Base-by-base conservation (phyloP, 257 asterid genomes). In the Craterostigma plantagineum region DNA sequence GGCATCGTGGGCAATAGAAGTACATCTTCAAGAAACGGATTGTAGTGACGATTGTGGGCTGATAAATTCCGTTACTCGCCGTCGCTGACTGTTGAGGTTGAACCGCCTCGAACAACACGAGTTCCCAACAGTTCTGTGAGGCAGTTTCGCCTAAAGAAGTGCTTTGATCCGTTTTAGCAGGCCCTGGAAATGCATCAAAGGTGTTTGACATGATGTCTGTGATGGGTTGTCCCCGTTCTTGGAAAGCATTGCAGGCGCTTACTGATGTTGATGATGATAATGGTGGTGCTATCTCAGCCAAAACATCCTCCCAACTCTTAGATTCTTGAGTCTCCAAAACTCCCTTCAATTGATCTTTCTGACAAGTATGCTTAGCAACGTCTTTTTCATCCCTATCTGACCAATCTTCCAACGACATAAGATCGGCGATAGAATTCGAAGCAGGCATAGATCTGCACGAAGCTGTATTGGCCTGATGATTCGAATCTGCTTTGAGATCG, bases 1-100 rank as follows among this genome's bases (percentile, higher is more conserved):
- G 53, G 41, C 15, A 4, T 34, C 11, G 11, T 43, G 11, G 49
- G 18, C 7, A 30, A 35, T 12, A 50, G 50, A 5, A 44, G 17
- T 16, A 53, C 17, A 23, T 67, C 69, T 42, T 63, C 65, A 4
- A 74, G 59, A 48, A 75, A 71, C 2, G 85, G 80, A 18, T 75
- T 75, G 40, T 70, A 74, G 34, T 50, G 54, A 40, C 16, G 16
- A 14, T 14, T 40, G 13, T 48, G 6, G 45, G 42, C 35, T 17
- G 48, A 10, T 34, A 40, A 5, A 8, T 7, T 11, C 45, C 16
- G 40, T 36, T 2, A 8, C 40, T 14, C 10, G 34, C 49, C 37
- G 46, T 12, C 46, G 27, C 47, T 3, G 35, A 33, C 5, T 30
- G 48, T 37, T 37, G 52, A 16, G 44, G 42, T 8, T 16, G 11